Conservation (phyloP, 306 rosid genomes). For the Trichosanthes cucumerina region DNA sequence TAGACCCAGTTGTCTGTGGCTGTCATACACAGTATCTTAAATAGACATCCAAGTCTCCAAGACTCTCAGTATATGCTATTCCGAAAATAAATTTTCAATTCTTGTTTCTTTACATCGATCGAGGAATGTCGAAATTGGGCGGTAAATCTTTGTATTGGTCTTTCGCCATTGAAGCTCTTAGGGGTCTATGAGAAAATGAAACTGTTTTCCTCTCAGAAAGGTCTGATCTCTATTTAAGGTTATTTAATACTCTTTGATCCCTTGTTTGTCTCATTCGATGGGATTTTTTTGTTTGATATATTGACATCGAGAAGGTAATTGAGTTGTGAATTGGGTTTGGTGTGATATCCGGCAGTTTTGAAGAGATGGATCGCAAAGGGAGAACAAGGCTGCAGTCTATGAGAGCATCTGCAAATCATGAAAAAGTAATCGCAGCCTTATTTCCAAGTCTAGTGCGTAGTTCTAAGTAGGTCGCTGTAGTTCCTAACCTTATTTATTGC, state of each 20-base stretch:
- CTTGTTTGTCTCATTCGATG: slow-evolving; percentile 12
- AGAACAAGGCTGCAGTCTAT: slow-evolving; percentile 29
- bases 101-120: slow-evolving; percentile 11
- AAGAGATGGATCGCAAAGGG: slow-evolving; percentile 43
- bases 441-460: slow-evolving; percentile 8
- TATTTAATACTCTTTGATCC: slow-evolving; percentile 2
- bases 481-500: slow-evolving; percentile 9
- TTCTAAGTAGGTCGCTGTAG: slow-evolving; percentile 7
- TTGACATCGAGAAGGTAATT: background rate
- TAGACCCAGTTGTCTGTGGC: slow-evolving; percentile 6
- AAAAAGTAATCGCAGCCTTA: slow-evolving; percentile 36
- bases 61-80: background rate
- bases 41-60: background rate
- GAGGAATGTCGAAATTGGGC: slow-evolving; percentile 19
- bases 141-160: slow-evolving; percentile 6
- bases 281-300: background rate
- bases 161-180: slow-evolving; percentile 17
- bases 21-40: slow-evolving; percentile 9
- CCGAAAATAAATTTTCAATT: background rate
- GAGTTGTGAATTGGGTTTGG: slow-evolving; percentile 14
- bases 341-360: slow-evolving; percentile 24
- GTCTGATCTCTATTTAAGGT: slow-evolving; percentile 21
- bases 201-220: slow-evolving; percentile 18
- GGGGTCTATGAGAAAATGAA: slow-evolving; percentile 16
- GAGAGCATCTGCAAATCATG: slow-evolving; percentile 39